Conservation (phyloP, 805 yeast genomes). For the Monosporozyma solicola region DNA sequence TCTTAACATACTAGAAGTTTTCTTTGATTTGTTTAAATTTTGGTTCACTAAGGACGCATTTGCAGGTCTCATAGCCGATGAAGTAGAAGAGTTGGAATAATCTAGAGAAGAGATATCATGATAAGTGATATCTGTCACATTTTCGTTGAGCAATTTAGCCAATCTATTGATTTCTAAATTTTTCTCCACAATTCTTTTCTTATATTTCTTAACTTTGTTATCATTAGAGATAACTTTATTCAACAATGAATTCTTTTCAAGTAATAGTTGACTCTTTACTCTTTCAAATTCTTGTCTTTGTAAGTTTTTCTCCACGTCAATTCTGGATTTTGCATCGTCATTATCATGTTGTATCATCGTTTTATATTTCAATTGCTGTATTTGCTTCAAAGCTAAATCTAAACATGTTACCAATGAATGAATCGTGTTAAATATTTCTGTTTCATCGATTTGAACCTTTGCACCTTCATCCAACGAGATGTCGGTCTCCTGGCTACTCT, state of each 20-base stretch:
- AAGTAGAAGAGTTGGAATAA: slow-evolving; percentile 5
- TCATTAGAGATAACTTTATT: slow-evolving; percentile 35
- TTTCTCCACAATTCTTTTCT: slow-evolving; percentile 34
- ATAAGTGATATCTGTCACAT: slow-evolving; percentile 7
- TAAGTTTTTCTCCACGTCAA: slow-evolving; percentile 23
- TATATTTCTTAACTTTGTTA: slow-evolving; percentile 37
- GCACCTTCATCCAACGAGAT: not conserved
- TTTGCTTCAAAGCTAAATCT: slow-evolving; percentile 21
- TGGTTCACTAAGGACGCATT: not conserved
- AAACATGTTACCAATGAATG: slow-evolving; percentile 16
- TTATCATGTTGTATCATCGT: slow-evolving; percentile 32
- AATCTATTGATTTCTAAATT: slow-evolving; percentile 38
- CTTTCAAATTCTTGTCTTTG: slow-evolving; percentile 29
- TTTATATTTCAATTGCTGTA: slow-evolving; percentile 30
- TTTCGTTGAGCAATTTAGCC: slow-evolving; percentile 27
- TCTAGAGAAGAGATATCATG: slow-evolving; percentile 7
- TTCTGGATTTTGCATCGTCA: slow-evolving; percentile 16
- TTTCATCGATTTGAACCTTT: not conserved
- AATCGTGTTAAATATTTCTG: slow-evolving; percentile 6
- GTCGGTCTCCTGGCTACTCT: not conserved
- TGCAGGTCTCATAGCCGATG: slow-evolving; percentile 2
- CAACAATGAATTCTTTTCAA: slow-evolving; percentile 30
- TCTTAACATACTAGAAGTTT: slow-evolving; percentile 30
- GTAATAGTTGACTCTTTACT: slow-evolving; percentile 26
- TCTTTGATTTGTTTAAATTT: not conserved